Evolutionary conservation across 371 early-diverging fungal genomes (phyloP).

Genomic region (Mortierella sp.): DNA sequence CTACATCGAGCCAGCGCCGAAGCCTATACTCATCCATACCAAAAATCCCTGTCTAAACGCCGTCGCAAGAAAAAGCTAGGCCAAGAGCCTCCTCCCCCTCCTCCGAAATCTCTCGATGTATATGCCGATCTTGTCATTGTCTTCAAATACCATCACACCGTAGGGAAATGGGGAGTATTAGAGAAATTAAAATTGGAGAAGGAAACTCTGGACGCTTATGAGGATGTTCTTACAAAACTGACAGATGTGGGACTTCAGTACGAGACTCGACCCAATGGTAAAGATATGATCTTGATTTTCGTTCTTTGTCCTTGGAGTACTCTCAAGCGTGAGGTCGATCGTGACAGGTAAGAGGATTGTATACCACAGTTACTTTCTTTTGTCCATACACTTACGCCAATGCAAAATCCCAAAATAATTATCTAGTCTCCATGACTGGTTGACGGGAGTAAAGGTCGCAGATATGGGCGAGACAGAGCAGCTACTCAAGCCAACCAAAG

Average conservation of each 20-base stretch:
- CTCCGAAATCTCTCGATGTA: conserved; percentile 35
- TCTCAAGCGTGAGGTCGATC: conserved; percentile 35
- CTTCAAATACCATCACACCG: conserved; percentile 23
- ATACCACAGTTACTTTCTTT: too few relatives aligned
- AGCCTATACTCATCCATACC: neutral
- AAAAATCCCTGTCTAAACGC: conserved; percentile 5
- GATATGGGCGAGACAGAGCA: conserved; percentile 22
- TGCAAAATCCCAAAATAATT: neutral
- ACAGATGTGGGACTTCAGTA: conserved; percentile 29
- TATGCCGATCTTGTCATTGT: conserved; percentile 38
- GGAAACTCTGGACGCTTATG: conserved; percentile 28
- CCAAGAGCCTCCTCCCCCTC: neutral
- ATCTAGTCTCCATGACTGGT: conserved; percentile 72
- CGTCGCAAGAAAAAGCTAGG: conserved; percentile 8
- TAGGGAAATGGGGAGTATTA: conserved; percentile 2
- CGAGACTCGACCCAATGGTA: conserved; percentile 35
- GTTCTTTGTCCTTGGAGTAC: conserved; percentile 40
- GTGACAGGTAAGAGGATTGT: conserved; percentile 19
- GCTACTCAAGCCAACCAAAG: conserved; percentile 26
- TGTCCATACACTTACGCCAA: too few relatives aligned
- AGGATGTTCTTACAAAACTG: conserved; percentile 28
- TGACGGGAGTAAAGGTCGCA: conserved; percentile 63
- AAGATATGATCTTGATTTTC: conserved; percentile 30
- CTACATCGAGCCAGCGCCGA: neutral
- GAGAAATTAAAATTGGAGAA: conserved; percentile 14